Evolutionary conservation across 2,329 filamentous ascomycete species (phyloP).

Genomic region (Mollisiaceae sp.): DNA sequence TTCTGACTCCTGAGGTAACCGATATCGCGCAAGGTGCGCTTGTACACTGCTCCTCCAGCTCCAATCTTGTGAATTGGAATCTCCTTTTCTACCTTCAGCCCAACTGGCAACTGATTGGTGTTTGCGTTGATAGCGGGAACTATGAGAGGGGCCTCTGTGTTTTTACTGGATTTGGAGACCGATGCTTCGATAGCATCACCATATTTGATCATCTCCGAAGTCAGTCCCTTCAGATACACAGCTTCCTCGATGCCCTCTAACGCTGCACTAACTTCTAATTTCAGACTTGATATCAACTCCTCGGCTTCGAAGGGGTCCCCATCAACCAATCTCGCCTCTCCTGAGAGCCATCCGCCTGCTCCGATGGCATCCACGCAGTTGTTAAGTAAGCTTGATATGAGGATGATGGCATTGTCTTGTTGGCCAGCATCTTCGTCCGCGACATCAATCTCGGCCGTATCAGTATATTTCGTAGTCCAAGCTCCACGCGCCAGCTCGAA

Average conservation of each 20-base stretch:
- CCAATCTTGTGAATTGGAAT: conserved; percentile 64
- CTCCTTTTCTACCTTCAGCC: conserved; percentile 64
- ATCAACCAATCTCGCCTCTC: conserved; percentile 56
- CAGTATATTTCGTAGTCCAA: conserved; percentile 76
- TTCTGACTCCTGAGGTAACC: conserved; percentile 79
- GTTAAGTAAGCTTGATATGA: conserved; percentile 74
- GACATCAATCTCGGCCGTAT: conserved; percentile 55
- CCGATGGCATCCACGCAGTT: conserved; percentile 79
- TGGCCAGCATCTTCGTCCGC: conserved; percentile 55
- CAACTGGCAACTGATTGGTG: conserved; percentile 67
- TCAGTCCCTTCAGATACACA: conserved; percentile 64
- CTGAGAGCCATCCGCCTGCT: conserved; percentile 73
- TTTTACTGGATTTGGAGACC: conserved; percentile 37
- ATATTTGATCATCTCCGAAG: conserved; percentile 71
- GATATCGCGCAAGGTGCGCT: conserved; percentile 73
- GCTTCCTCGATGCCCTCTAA: conserved; percentile 75
- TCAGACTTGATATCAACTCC: conserved; percentile 68
- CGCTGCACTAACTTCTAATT: conserved; percentile 71
- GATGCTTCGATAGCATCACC: conserved; percentile 43
- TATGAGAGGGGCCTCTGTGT: conserved; percentile 49
- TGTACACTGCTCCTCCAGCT: conserved; percentile 71
- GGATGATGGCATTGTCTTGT: conserved; percentile 70
- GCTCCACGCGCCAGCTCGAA: conserved; percentile 75
- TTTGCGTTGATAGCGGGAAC: conserved; percentile 52
- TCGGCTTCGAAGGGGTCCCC: conserved; percentile 58